These are phyloP conservation scores for Acer campestre DNA, from an alignment of 345 rosid species.

Conservation along the genomic window DNA sequence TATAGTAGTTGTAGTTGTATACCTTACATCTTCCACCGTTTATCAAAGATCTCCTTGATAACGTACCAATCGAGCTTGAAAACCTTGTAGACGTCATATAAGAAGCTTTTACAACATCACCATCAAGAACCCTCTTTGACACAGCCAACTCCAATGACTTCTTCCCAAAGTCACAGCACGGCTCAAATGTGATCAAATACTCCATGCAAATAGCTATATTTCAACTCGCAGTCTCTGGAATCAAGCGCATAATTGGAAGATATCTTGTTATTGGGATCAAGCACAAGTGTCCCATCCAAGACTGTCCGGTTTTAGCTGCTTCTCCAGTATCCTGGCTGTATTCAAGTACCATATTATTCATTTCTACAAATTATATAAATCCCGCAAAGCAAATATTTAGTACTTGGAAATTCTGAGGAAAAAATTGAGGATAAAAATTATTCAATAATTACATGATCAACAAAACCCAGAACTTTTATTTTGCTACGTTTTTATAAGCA, in stretches of 20 bases:
- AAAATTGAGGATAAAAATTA: neutral
- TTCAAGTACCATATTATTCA: constrained; percentile 12
- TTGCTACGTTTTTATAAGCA: constrained; percentile 5
- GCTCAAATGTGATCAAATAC: constrained; percentile 34
- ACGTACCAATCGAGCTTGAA: constrained; percentile 38
- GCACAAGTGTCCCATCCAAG: constrained; percentile 33
- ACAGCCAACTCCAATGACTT: constrained; percentile 41
- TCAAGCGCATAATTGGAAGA: constrained; percentile 31
- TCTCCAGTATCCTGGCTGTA: constrained; percentile 27
- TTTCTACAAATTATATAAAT: neutral
- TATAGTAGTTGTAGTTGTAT: constrained; percentile 6
- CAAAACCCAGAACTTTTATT: too few species aligned
- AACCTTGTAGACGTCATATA: constrained; percentile 26
- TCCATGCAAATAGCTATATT: constrained; percentile 30
- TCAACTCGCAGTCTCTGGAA: constrained; percentile 32
- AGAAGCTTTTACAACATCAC: constrained; percentile 34
- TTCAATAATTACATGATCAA: neutral
- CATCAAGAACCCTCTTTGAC: constrained; percentile 31
- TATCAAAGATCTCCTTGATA: constrained; percentile 22
- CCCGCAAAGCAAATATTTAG: neutral
- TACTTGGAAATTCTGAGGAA: too few species aligned
- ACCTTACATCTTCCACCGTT: constrained; percentile 39
- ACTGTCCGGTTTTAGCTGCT: constrained; percentile 31
- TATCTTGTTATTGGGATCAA: constrained; percentile 32
- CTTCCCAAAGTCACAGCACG: constrained; percentile 36